These are phyloP conservation scores for Nelumbo lutea DNA, from an alignment of 164 flowering plant genomes.

Conservation along the genomic window DNA sequence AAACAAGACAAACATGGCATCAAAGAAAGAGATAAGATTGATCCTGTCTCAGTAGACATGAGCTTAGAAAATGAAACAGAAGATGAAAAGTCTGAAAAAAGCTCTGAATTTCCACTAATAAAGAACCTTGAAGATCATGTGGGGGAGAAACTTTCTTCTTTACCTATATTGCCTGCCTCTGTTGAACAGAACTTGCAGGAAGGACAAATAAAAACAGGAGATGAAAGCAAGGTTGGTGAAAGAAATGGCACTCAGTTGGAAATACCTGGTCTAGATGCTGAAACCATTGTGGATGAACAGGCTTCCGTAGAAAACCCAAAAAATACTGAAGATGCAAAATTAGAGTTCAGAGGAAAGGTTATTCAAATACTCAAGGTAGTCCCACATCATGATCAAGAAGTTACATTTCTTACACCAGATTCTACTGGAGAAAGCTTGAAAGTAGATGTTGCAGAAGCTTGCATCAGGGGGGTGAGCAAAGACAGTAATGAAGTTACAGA, in stretches of 20 bases:
- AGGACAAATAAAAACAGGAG: neutral
- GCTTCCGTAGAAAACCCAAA: conserved; percentile 7
- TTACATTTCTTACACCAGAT: conserved; percentile 6
- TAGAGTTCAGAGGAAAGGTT: conserved; percentile 10
- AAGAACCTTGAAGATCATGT: neutral
- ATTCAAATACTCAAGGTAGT: conserved; percentile 5
- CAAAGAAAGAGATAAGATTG: neutral
- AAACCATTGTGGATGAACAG: conserved; percentile 7
- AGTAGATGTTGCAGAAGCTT: conserved; percentile 1
- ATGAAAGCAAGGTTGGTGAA: neutral
- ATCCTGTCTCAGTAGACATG: neutral
- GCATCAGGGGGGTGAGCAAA: neutral
- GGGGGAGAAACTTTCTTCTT: neutral
- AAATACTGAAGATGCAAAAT: neutral
- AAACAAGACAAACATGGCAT: conserved; percentile 3
- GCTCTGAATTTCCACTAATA: conserved; percentile 8
- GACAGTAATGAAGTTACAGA: neutral
- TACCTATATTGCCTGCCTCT: neutral
- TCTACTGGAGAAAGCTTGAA: conserved; percentile 1
- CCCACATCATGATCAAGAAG: conserved; percentile 8
- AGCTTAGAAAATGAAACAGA: conserved; percentile 2
- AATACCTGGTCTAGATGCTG: conserved; percentile 2
- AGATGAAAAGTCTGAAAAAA: conserved; percentile 1
- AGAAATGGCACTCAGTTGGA: conserved; percentile 2
- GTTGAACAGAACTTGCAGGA: conserved; percentile 3